Evolutionary conservation across 2,329 filamentous ascomycete species (phyloP).

Genomic region (Fusarium sp.): DNA sequence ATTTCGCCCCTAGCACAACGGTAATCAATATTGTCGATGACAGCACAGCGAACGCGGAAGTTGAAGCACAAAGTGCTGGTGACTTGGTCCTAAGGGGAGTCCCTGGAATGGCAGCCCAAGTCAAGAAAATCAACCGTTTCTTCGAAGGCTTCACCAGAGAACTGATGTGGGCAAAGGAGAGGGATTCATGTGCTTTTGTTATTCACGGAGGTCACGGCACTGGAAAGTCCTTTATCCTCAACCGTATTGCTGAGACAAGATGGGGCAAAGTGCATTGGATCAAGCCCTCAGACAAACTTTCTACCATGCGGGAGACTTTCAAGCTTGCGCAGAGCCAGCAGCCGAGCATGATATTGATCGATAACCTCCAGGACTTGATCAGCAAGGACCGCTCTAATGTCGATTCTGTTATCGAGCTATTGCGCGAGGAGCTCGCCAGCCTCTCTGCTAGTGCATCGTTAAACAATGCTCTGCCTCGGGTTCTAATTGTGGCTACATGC

Average conservation of each 20-base stretch:
- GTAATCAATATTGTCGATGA: constrained; percentile 53
- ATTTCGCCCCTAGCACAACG: constrained; percentile 54
- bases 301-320: constrained; percentile 74
- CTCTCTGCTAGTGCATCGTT: constrained; percentile 56
- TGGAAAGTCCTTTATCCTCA: constrained; percentile 82
- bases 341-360: constrained; percentile 83
- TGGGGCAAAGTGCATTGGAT: constrained; percentile 78
- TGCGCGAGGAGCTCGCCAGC: constrained; percentile 67
- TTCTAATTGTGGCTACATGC: constrained; percentile 81
- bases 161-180: constrained; percentile 48
- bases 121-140: constrained; percentile 73
- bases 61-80: constrained; percentile 38
- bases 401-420: constrained; percentile 60
- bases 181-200: constrained; percentile 69
- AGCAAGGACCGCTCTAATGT: constrained; percentile 67
- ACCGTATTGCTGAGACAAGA: constrained; percentile 71
- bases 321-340: constrained; percentile 73
- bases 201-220: constrained; percentile 86
- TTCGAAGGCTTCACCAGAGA: constrained; percentile 64
- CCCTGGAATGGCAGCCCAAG: constrained; percentile 74
- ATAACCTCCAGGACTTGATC: constrained; percentile 78
- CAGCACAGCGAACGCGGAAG: constrained; percentile 31
- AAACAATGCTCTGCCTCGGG: constrained; percentile 59
- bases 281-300: constrained; percentile 64
- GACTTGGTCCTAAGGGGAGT: constrained; percentile 65